Evolutionary conservation across 305 asterid genomes (phyloP).

Genomic region (Fraxinus velutina): DNA sequence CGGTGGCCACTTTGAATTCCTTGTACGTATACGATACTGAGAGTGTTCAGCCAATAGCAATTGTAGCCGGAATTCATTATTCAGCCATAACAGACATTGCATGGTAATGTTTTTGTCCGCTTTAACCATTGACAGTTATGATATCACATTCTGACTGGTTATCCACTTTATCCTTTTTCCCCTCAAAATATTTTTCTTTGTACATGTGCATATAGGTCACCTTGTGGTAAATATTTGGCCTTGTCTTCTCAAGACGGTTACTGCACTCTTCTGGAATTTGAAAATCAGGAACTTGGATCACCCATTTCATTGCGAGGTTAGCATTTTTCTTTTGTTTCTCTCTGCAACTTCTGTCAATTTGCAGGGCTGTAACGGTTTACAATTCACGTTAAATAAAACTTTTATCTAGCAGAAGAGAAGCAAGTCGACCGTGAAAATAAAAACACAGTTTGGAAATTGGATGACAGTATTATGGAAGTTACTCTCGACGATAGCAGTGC

Average conservation of each 20-base stretch:
- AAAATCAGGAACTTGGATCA: constrained; percentile 72
- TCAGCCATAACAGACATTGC: constrained; percentile 90
- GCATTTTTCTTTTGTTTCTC: constrained; percentile 2
- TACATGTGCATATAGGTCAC: constrained; percentile 49
- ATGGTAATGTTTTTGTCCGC: constrained; percentile 47
- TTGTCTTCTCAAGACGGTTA: constrained; percentile 94
- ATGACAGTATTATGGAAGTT: constrained; percentile 6
- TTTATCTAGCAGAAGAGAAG: constrained; percentile 38
- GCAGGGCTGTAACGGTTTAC: neutral
- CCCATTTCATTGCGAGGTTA: constrained; percentile 53
- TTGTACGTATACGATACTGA: constrained; percentile 84
- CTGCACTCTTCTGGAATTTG: constrained; percentile 87
- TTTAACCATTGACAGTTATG: neutral
- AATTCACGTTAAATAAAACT: constrained; percentile 14
- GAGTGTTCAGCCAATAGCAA: constrained; percentile 71
- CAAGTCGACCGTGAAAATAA: constrained; percentile 28
- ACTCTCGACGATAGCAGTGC: constrained; percentile 11
- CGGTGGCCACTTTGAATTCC: constrained; percentile 90
- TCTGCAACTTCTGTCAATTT: neutral
- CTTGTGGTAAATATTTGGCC: constrained; percentile 63
- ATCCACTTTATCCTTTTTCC: neutral
- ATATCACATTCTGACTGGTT: neutral
- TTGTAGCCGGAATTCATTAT: constrained; percentile 87
- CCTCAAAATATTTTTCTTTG: neutral
- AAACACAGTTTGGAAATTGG: constrained; percentile 25